phyloP scores from a whole-genome alignment of 225 moss, liverwort and hornwort genomes.

The Bryoerythrophyllum caledonicum region DNA sequence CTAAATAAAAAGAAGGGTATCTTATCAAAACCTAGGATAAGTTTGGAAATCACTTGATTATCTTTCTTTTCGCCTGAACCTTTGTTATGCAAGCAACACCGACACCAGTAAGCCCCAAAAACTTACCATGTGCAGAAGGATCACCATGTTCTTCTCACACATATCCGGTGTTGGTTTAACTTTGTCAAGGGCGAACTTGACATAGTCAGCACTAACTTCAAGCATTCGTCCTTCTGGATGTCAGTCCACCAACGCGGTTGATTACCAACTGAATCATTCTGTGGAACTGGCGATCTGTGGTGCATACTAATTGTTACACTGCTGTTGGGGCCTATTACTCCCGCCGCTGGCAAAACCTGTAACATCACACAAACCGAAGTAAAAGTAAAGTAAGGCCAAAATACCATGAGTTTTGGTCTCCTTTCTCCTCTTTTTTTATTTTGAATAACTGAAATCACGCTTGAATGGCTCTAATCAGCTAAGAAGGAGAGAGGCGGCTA shows the following conservation, averaged over 20 bases:
- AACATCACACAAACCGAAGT: background rate
- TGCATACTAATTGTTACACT: constrained; percentile 42
- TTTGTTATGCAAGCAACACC: background rate
- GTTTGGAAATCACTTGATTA: no score
- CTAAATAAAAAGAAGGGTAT: no score
- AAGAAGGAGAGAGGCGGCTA: no score
- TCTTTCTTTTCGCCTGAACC: background rate
- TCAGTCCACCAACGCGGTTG: constrained; percentile 60
- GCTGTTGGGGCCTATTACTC: constrained; percentile 45
- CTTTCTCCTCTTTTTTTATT: no score
- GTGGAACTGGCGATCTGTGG: constrained; percentile 26
- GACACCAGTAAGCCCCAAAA: background rate
- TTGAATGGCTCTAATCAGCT: no score
- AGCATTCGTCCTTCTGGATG: constrained; percentile 39
- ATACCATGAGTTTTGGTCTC: no score
- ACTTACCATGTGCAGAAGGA: constrained; percentile 26
- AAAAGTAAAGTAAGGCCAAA: no score
- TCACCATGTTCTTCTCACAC: constrained; percentile 44
- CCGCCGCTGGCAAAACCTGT: constrained; percentile 60
- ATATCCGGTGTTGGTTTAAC: constrained; percentile 52
- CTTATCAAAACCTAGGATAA: no score
- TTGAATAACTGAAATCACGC: no score
- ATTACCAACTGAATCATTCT: constrained; percentile 32
- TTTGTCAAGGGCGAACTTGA: constrained; percentile 50
- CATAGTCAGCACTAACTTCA: constrained; percentile 54